phyloP scores from a whole-genome alignment of 805 yeast genomes.

The Candida peoriensis region DNA sequence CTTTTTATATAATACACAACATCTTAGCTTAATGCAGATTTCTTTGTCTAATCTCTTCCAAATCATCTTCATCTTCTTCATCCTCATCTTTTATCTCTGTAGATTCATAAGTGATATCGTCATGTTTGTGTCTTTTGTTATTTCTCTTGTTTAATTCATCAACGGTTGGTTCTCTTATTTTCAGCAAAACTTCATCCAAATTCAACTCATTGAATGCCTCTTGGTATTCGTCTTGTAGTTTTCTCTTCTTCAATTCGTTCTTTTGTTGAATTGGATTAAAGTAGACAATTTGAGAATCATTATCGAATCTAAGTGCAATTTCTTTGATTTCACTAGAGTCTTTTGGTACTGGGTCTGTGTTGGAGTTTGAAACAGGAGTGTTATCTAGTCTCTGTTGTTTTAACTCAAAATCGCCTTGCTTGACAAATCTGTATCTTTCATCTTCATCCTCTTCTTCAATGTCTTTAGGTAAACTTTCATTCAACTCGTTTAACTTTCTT shows the following conservation, averaged over 20 bases:
- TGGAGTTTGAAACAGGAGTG: conserved; percentile 8
- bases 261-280: conserved; percentile 77
- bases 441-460: conserved; percentile 27
- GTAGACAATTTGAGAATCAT: conserved; percentile 53
- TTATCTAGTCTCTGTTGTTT: conserved; percentile 24
- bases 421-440: conserved; percentile 49
- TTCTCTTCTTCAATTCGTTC: conserved; percentile 78
- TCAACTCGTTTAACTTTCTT: conserved; percentile 41
- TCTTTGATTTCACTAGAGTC: conserved; percentile 37
- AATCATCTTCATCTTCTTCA: conserved; percentile 24
- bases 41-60: conserved; percentile 11
- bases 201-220: conserved; percentile 52
- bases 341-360: conserved; percentile 21
- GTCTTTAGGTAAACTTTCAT: conserved; percentile 38
- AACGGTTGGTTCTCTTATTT: conserved; percentile 68
- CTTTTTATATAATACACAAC: neutral
- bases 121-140: conserved; percentile 59
- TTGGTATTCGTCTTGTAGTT: conserved; percentile 50
- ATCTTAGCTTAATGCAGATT: neutral
- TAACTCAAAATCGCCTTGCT: conserved; percentile 78
- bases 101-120: conserved; percentile 73
- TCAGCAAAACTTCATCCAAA: conserved; percentile 55
- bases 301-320: conserved; percentile 57
- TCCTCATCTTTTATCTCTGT: conserved; percentile 34
- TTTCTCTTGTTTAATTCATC: conserved; percentile 67